phyloP scores from a whole-genome alignment of 768 basidiomycete species.

The Saitozyma podzolica region DNA sequence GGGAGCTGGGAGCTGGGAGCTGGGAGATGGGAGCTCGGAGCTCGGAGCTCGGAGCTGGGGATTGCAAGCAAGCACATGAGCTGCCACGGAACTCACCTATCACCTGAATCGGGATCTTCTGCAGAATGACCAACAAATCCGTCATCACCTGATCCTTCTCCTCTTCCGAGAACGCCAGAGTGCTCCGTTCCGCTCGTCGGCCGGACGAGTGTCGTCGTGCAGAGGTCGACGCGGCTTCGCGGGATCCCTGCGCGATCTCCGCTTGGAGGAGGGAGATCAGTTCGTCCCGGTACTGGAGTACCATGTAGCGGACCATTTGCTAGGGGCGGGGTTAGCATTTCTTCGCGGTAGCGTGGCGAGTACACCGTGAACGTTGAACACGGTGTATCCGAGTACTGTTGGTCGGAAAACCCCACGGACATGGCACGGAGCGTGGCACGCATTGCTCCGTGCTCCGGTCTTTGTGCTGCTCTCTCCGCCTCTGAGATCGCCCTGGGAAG shows the following conservation, averaged over 20 bases:
- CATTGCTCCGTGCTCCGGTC: too few relatives aligned
- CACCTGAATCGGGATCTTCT: conserved; percentile 90
- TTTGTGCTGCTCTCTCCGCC: too few relatives aligned
- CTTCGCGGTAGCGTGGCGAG: not conserved
- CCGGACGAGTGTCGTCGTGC: not conserved
- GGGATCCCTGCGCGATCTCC: conserved; percentile 60
- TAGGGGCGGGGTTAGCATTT: conserved; percentile 45
- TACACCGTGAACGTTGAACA: not conserved
- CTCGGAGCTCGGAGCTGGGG: too few relatives aligned
- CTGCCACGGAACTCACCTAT: conserved; percentile 65
- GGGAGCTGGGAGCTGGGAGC: too few relatives aligned
- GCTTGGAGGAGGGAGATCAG: conserved; percentile 65
- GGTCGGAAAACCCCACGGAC: not conserved
- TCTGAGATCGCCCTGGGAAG: not conserved
- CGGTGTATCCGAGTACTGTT: not conserved
- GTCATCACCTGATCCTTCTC: conserved; percentile 73
- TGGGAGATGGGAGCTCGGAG: too few relatives aligned
- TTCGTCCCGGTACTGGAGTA: conserved; percentile 88
- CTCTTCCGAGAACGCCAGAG: conserved; percentile 18
- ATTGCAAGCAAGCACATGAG: too few relatives aligned
- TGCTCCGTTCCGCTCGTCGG: conserved; percentile 15
- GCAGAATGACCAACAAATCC: conserved; percentile 80
- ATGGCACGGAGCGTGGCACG: too few relatives aligned
- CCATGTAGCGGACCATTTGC: conserved; percentile 92
- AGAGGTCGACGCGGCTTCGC: conserved; percentile 4